Evolutionary conservation across 129 eudicot genomes (phyloP).

Genomic region (Glebionis coronaria): DNA sequence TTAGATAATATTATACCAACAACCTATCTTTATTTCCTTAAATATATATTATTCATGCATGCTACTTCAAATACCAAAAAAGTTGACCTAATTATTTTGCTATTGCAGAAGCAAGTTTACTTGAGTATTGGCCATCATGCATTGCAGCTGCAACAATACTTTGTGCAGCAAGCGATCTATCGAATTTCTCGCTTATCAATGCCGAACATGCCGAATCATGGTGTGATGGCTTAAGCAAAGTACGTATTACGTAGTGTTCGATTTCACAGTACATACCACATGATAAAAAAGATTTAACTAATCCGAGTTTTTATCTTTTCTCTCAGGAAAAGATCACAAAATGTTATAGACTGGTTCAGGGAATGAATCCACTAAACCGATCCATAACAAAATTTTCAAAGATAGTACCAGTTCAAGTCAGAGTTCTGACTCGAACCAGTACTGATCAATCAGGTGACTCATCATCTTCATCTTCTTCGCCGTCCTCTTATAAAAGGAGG

Average conservation of each 20-base stretch:
- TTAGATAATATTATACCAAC: constrained; percentile 29
- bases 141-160: constrained; percentile 88
- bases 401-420: constrained; percentile 28
- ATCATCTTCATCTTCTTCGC: constrained; percentile 53
- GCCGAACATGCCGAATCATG: constrained; percentile 83
- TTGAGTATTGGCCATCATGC: constrained; percentile 91
- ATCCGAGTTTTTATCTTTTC: neutral
- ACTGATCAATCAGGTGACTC: constrained; percentile 44
- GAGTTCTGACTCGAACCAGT: constrained; percentile 55
- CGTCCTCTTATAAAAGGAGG: constrained; percentile 61
- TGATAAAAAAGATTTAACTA: neutral
- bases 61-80: constrained; percentile 25
- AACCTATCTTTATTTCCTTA: constrained; percentile 15
- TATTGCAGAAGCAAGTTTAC: constrained; percentile 62
- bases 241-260: constrained; percentile 30
- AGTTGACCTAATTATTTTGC: constrained; percentile 32
- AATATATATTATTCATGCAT: constrained; percentile 26
- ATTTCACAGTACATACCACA: too few species aligned
- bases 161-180: constrained; percentile 76
- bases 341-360: constrained; percentile 56
- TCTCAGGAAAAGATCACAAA: constrained; percentile 64
- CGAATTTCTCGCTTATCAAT: constrained; percentile 63
- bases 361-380: constrained; percentile 25
- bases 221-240: constrained; percentile 85
- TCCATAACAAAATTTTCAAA: constrained; percentile 16